Evolutionary conservation across 306 rosid genomes (phyloP).

Genomic region (Dryas alaskensis): DNA sequence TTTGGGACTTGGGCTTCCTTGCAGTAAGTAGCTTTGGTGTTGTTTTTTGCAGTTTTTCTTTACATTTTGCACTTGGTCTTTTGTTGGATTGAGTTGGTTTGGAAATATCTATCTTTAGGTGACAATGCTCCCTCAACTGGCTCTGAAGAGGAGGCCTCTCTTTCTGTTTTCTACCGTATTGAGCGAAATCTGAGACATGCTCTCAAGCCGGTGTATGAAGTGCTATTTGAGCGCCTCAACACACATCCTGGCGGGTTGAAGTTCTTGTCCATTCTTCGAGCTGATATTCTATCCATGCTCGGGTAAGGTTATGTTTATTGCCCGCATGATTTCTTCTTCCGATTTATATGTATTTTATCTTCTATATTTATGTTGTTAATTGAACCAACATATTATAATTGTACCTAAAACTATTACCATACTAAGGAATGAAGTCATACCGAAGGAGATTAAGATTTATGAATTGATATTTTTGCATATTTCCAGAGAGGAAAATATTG

Average conservation of each 20-base stretch:
- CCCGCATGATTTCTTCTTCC: neutral
- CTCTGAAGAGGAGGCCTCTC: constrained; percentile 46
- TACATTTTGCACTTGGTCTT: neutral
- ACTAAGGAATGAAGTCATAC: neutral
- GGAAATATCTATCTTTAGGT: constrained; percentile 27
- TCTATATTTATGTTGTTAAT: neutral
- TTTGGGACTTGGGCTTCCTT: constrained; percentile 75
- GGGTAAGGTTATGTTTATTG: constrained; percentile 56
- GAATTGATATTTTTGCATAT: constrained; percentile 21
- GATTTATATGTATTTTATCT: too few species aligned
- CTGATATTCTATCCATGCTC: constrained; percentile 71
- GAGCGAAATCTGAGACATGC: constrained; percentile 83
- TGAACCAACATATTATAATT: neutral
- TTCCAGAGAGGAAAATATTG: constrained; percentile 70
- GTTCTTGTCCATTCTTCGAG: constrained; percentile 73
- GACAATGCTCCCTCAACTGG: constrained; percentile 47
- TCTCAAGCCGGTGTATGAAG: constrained; percentile 77
- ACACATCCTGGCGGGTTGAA: constrained; percentile 89
- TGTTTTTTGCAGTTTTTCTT: neutral
- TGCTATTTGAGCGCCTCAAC: constrained; percentile 86
- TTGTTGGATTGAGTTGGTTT: constrained; percentile 26
- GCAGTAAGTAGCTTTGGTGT: constrained; percentile 43
- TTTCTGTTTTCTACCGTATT: constrained; percentile 68
- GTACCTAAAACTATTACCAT: neutral
- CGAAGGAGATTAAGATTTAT: neutral